These are phyloP conservation scores for Phlyctochytrium arcticum DNA, from an alignment of 192 early-diverging fungal species.

Conservation along the genomic window DNA sequence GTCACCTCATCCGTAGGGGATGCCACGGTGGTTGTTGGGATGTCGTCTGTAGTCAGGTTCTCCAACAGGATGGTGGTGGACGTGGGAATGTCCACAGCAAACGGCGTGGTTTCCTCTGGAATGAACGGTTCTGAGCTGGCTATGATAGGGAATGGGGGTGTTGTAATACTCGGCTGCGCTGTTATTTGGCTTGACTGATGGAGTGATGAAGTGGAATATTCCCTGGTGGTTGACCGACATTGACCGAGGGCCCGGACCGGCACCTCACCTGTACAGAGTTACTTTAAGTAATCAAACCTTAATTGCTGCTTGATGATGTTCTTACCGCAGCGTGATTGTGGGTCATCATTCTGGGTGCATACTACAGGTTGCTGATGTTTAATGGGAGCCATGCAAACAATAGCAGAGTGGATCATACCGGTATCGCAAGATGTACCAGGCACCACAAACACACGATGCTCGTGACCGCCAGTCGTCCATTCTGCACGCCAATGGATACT, in stretches of 20 bases:
- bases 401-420: background rate
- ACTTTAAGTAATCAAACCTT: background rate
- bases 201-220: too few relatives aligned
- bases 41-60: too few relatives aligned
- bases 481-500: background rate
- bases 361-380: background rate
- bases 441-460: background rate
- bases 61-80: too few relatives aligned
- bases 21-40: too few relatives aligned
- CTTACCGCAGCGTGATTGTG: background rate
- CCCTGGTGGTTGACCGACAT: too few relatives aligned
- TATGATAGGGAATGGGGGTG: too few relatives aligned
- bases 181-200: too few relatives aligned
- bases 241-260: background rate
- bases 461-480: background rate
- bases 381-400: background rate
- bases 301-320: background rate
- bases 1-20: too few relatives aligned
- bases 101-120: too few relatives aligned
- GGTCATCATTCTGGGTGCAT: background rate
- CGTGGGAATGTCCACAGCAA: too few relatives aligned
- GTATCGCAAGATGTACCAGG: background rate
- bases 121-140: too few relatives aligned
- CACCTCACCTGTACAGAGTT: background rate
- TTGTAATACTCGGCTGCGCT: too few relatives aligned